Evolutionary conservation across 805 yeast species (phyloP).

Genomic region (Metschnikowia kofuensis): DNA sequence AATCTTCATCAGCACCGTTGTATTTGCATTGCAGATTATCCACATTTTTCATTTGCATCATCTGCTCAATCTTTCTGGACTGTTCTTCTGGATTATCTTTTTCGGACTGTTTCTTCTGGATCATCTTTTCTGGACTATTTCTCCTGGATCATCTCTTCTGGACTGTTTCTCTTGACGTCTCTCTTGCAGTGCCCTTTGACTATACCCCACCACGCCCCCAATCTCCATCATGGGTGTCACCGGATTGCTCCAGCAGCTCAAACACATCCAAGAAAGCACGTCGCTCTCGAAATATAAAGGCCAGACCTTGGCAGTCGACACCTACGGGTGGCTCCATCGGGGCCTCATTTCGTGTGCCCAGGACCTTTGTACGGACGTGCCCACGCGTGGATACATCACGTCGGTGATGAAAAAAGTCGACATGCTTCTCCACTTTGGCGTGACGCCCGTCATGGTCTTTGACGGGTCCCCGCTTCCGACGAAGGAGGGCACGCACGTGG

Average conservation of each 20-base stretch:
- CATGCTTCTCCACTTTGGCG: conserved; percentile 64
- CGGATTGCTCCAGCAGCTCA: conserved; percentile 77
- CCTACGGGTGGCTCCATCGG: conserved; percentile 94
- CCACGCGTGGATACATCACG: conserved; percentile 69
- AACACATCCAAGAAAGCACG: conserved; percentile 63
- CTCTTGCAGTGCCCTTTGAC: too few relatives aligned
- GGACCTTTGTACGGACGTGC: conserved; percentile 68
- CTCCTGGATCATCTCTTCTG: too few relatives aligned
- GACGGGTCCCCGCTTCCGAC: conserved; percentile 89
- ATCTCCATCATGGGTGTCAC: conserved; percentile 65
- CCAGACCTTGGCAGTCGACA: conserved; percentile 84
- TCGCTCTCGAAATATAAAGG: conserved; percentile 65
- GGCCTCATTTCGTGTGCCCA: conserved; percentile 80
- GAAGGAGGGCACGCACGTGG: conserved; percentile 68
- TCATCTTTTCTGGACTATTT: too few relatives aligned
- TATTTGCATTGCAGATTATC: too few relatives aligned
- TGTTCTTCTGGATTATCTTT: too few relatives aligned
- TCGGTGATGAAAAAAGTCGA: conserved; percentile 65
- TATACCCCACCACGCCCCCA: too few relatives aligned
- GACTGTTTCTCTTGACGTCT: too few relatives aligned
- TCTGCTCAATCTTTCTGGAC: too few relatives aligned
- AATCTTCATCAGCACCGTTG: too few relatives aligned
- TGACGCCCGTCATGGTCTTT: conserved; percentile 84
- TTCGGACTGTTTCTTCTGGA: too few relatives aligned
- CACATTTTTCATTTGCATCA: too few relatives aligned